Base-by-base conservation (phyloP, 495 filamentous ascomycete species). In the Daldinia caldariorum region DNA sequence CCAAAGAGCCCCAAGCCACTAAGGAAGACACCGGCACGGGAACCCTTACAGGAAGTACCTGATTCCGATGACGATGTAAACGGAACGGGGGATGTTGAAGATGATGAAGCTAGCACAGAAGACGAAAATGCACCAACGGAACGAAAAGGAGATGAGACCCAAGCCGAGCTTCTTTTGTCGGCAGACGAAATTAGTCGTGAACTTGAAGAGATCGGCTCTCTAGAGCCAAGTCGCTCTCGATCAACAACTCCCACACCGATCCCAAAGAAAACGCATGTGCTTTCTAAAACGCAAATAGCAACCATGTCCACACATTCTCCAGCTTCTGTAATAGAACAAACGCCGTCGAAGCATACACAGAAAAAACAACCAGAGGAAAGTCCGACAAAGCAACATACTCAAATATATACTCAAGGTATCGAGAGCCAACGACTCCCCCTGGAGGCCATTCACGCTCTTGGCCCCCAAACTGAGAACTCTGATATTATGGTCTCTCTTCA, bases 391-490 rank as follows among this genome's bases (percentile, higher is more conserved):
- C 62, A 68, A 58, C 73, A 74, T 1, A 77, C 76, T 18, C 77
- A 78, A 32, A 70, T 74, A 31, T 79, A 77, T 43, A 82, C 76
- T 56, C 84, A 84, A 61, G 76, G 72, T 20, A 60, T 82, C 18
- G 83, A 86, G 62, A 85, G 83, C 63, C 84, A 87, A 62, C 81
- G 85, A 10, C 68, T 87, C 14, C 77, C 82, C 7, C 67, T 84
- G 8, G 79, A 83, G 14, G 70, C 78, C 0, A 76, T 85, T 8
- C 76, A 73, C 26, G 71, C 76, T 43, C 76, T 87, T 53, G 82
- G 82, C 0, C 80, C 82, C 2, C 79, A 81, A 56, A 84, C 82
- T 6, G 71, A 74, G 0, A 74, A 77, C 9, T 82, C 83, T 1
- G 85, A 87, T 62, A 78, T 85, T 5, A 72, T 87, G 64, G 75